Conservation (phyloP, 176 grass and related monocot genomes). For the Triticum timopheevii region DNA sequence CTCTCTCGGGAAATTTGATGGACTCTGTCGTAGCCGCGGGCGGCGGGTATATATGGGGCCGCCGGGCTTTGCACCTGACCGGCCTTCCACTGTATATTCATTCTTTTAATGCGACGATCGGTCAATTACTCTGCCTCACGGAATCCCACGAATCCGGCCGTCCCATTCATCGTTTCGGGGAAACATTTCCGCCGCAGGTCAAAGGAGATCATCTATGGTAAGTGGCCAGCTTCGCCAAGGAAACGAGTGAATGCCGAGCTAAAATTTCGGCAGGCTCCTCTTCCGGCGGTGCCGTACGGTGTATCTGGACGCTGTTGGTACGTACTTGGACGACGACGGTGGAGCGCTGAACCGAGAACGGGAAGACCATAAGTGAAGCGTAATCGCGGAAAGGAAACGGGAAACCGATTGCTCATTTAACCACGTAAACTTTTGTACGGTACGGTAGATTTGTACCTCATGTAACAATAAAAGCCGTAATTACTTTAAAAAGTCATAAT, state of each 20-base stretch:
- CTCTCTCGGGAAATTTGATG: neutral
- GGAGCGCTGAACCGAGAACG: no score
- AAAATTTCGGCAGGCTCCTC: neutral
- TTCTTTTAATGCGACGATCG: slow-evolving; percentile 43
- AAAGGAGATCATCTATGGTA: neutral
- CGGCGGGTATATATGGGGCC: slow-evolving; percentile 28
- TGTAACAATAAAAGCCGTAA: no score
- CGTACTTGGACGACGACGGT: neutral
- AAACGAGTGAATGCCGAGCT: neutral
- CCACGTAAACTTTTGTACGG: no score
- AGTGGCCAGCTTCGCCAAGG: neutral
- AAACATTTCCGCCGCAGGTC: neutral
- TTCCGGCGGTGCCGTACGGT: neutral
- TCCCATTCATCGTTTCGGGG: neutral
- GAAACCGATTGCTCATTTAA: no score
- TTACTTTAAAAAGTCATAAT: no score
- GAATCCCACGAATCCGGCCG: neutral
- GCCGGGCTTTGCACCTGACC: slow-evolving; percentile 50
- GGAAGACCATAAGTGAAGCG: no score
- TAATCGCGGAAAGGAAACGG: no score
- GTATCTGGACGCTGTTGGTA: neutral
- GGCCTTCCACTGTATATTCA: slow-evolving; percentile 43
- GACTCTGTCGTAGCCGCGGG: neutral
- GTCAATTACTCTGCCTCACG: slow-evolving; percentile 12
- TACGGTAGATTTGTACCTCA: no score